Conservation (phyloP, 441 rosid genomes). For the Oxalis stricta region DNA sequence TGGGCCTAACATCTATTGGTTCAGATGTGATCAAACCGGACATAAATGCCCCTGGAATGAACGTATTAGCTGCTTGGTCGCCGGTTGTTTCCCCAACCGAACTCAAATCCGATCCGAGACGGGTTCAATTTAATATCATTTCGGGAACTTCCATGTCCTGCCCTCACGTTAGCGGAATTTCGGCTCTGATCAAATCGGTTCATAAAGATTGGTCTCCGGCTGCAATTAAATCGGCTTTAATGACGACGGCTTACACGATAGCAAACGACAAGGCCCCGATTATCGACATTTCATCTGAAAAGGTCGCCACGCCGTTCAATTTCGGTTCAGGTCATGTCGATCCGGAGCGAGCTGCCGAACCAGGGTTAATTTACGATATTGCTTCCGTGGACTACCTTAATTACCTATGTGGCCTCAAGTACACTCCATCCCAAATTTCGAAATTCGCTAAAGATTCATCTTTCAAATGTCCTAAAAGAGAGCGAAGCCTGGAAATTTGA, state of each 20-base stretch:
- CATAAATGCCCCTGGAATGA: constrained; percentile 44
- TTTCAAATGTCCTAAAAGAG: constrained; percentile 11
- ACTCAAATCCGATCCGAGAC: constrained; percentile 26
- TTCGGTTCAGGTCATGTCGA: constrained; percentile 48
- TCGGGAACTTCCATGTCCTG: constrained; percentile 69
- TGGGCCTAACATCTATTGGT: constrained; percentile 33
- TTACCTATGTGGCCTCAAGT: constrained; percentile 23
- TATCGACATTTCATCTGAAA: constrained; percentile 15
- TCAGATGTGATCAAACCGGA: constrained; percentile 50
- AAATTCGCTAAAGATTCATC: constrained; percentile 2
- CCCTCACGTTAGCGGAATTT: constrained; percentile 52
- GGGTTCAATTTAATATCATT: constrained; percentile 36
- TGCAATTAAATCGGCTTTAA: constrained; percentile 48
- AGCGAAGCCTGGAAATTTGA: constrained; percentile 19
- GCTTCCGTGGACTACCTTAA: constrained; percentile 11
- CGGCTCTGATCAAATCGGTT: constrained; percentile 37
- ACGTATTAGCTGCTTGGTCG: constrained; percentile 60
- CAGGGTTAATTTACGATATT: constrained; percentile 41
- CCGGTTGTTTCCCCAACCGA: constrained; percentile 23
- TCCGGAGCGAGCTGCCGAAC: constrained; percentile 30
- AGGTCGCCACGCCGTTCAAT: constrained; percentile 30
- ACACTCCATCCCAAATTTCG: constrained; percentile 11
- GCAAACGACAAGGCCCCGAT: constrained; percentile 34
- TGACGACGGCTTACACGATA: constrained; percentile 47
- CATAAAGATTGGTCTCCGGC: constrained; percentile 53